Evolutionary conservation across 179 eudicot genomes (phyloP), one percentile per base, ranked within the genome.

Genomic region (Silene vulgaris): DNA sequence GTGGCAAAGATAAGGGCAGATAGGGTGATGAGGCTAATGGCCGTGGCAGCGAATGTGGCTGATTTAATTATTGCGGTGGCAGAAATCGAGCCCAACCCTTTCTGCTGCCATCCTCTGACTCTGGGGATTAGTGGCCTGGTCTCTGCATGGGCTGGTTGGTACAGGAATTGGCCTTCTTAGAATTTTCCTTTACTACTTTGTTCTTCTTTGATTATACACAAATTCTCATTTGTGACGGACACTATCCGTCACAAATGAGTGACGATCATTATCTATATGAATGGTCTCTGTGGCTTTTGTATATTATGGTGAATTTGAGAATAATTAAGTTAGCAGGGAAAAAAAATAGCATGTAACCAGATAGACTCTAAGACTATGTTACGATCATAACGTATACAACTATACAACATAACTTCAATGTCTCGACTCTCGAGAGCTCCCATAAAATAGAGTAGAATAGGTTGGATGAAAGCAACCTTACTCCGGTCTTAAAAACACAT

Each of bases 111-210:
- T 68, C 85, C 88, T 1, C 85, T 95, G 30, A 86, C 97, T 26
- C 79, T 95, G 71, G 99, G 95, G 65, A 88, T 95, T 75, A 90
- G 97, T 73, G 99, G 99, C 2, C 78, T 95, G 78, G 97, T 95
- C 56, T 92, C 97, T 83, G 97, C 99, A 45, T 95, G 99, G 99
- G 97, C 97, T 75, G 99, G 99, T 61, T 95, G 99, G 99, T 95
- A 95, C 70, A 92, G 99, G 64, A 92, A 90, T 74, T 95, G 99
- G 99, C 99, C 99, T 3, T 83, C 87, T 28, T 89, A 75, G 84
- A 57, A 0, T 1, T 1, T 0, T 20, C 17, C 20, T 59, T 60
- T 29, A 35, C 19, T 52, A 2, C 16, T 26, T 23, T 0, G 26
- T 12, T 52, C 56, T 7, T 29, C 26, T 48, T 50, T 16, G 5